Evolutionary conservation across 2,329 filamentous ascomycete species (phyloP).

Genomic region (Pezicula neosporulosa): DNA sequence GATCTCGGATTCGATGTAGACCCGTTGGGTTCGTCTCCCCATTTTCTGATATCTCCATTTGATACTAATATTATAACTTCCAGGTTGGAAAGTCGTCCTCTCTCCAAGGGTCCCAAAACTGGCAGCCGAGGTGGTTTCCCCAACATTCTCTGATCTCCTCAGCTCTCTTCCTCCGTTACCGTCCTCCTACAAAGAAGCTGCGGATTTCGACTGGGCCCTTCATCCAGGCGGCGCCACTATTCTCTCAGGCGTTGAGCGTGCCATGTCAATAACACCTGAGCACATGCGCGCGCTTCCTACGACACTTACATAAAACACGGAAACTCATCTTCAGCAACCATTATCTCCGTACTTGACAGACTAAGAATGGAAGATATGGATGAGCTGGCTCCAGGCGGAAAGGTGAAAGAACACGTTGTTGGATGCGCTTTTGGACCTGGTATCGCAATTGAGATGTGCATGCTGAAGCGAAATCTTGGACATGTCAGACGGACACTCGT

Average conservation of each 20-base stretch:
- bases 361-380: constrained; percentile 60
- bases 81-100: constrained; percentile 64
- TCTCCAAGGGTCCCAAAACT: constrained; percentile 58
- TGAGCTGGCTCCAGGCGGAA: constrained; percentile 45
- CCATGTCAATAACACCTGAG: constrained; percentile 54
- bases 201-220: constrained; percentile 70
- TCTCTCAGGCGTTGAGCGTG: constrained; percentile 57
- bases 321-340: constrained; percentile 67
- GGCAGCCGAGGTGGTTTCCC: constrained; percentile 45
- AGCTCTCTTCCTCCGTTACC: constrained; percentile 43
- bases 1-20: constrained; percentile 66
- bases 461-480: constrained; percentile 45
- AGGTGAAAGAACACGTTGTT: constrained; percentile 55
- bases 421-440: constrained; percentile 70
- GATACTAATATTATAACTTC: neutral
- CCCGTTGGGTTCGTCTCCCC: constrained; percentile 46
- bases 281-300: constrained; percentile 69
- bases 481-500: constrained; percentile 20
- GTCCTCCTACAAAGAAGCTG: constrained; percentile 38
- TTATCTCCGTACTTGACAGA: constrained; percentile 63
- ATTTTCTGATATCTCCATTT: neutral
- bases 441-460: constrained; percentile 64
- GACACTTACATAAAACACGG: constrained; percentile 66
- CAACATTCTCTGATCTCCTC: constrained; percentile 53
- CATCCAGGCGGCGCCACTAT: constrained; percentile 69